phyloP scores from a whole-genome alignment of 805 yeast species.

The Nadsonia fulvescens region DNA sequence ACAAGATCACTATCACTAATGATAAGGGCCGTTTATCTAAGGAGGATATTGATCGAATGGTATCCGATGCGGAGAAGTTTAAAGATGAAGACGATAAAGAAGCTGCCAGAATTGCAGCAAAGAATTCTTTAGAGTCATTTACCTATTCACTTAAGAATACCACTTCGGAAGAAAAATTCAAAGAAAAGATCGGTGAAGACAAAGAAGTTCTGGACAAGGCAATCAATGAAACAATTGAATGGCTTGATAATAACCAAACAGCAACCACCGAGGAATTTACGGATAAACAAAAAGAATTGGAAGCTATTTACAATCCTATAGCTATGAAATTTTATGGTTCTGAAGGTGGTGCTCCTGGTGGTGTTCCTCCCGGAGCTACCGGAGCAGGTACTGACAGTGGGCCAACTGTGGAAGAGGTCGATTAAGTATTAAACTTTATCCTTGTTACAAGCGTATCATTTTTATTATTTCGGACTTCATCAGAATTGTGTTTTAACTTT shows the following conservation, averaged over 20 bases:
- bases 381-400: conserved; percentile 24
- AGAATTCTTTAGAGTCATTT: conserved; percentile 86
- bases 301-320: conserved; percentile 81
- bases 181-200: conserved; percentile 18
- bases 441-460: too few species aligned
- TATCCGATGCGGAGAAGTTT: conserved; percentile 87
- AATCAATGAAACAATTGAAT: conserved; percentile 14
- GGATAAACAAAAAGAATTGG: conserved; percentile 84
- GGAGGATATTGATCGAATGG: conserved; percentile 97
- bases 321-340: conserved; percentile 81
- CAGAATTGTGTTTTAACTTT: too few species aligned
- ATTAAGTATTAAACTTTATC: too few species aligned
- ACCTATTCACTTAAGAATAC: conserved; percentile 81
- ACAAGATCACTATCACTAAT: too few species aligned
- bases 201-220: background rate
- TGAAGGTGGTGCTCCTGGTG: conserved; percentile 58
- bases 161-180: conserved; percentile 47
- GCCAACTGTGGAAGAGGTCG: conserved; percentile 46
- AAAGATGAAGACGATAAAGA: conserved; percentile 90
- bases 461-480: too few species aligned
- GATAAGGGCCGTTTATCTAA: conserved; percentile 94
- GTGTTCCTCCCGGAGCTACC: conserved; percentile 37
- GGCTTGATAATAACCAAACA: conserved; percentile 84
- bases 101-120: conserved; percentile 76
- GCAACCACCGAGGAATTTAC: conserved; percentile 77